These are phyloP conservation scores for Leccinum obscurum DNA, from an alignment of 768 basidiomycete species.

Conservation along the genomic window DNA sequence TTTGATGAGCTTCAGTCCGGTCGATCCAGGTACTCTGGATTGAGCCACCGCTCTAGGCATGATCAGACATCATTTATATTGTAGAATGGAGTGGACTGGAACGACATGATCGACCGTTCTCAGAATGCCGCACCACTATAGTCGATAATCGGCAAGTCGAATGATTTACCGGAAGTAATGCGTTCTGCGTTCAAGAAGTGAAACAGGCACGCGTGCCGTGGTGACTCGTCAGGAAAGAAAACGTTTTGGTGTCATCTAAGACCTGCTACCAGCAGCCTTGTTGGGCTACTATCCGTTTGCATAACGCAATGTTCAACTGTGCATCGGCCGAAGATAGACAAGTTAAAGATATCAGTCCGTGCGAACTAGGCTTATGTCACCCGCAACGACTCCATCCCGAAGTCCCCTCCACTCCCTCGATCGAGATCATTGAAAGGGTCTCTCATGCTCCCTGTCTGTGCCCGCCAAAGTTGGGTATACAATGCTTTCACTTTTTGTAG, in stretches of 20 bases:
- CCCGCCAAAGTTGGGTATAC: slow-evolving; percentile 78
- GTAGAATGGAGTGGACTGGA: too few relatives aligned
- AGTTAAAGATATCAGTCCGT: not conserved
- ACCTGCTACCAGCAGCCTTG: not conserved
- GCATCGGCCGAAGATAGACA: not conserved
- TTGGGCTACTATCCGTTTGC: not conserved
- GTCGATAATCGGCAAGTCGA: too few relatives aligned
- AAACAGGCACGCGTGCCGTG: too few relatives aligned
- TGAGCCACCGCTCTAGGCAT: too few relatives aligned
- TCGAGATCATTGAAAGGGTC: slow-evolving; percentile 71
- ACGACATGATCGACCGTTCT: not conserved
- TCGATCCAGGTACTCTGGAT: not conserved
- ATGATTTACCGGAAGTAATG: too few relatives aligned
- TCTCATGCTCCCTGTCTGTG: slow-evolving; percentile 77
- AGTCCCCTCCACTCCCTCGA: slow-evolving; percentile 41
- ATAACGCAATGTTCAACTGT: not conserved
- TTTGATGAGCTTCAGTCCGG: not conserved
- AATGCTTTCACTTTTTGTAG: slow-evolving; percentile 73
- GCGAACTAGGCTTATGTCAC: slow-evolving; percentile 17
- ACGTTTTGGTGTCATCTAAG: not conserved
- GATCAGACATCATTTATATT: too few relatives aligned
- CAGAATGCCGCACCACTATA: too few relatives aligned
- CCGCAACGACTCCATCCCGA: slow-evolving; percentile 41
- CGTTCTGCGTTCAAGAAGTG: too few relatives aligned
- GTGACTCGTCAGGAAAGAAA: not conserved